Percentiles rank a stretch among this genome's conserved stretches.
Evolutionary conservation across 2,329 filamentous ascomycete species (phyloP).

Genomic region (Nigrospora osmanthi): DNA sequence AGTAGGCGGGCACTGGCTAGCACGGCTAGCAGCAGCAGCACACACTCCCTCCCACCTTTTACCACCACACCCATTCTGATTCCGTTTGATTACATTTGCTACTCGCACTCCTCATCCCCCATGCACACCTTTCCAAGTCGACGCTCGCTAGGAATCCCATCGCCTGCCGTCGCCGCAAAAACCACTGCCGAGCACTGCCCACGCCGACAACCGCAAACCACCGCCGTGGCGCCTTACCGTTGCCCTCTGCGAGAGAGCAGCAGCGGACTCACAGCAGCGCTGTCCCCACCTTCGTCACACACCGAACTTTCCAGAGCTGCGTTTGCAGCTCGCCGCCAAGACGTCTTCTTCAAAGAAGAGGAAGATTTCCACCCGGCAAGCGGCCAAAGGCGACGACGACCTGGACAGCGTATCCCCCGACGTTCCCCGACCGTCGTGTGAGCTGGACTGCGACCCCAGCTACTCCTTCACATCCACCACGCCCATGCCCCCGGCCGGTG

Average conservation of each 20-base stretch:
- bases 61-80: too few species aligned
- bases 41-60: too few species aligned
- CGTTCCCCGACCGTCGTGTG: conserved; percentile 43
- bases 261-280: not conserved
- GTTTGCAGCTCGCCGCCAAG: conserved; percentile 59
- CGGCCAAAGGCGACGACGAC: conserved; percentile 32
- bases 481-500: conserved; percentile 28
- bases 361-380: conserved; percentile 49
- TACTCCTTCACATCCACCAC: conserved; percentile 41
- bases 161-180: not conserved
- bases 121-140: too few species aligned
- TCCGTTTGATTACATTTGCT: too few species aligned
- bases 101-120: too few species aligned
- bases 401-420: conserved; percentile 28
- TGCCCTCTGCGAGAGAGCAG: not conserved
- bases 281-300: conserved; percentile 7
- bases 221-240: conserved; percentile 3
- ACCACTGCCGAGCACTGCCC: not conserved
- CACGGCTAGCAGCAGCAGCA: too few species aligned
- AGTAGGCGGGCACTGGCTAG: too few species aligned
- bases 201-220: conserved; percentile 2
- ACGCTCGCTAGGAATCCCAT: too few species aligned
- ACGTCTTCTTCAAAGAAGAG: conserved; percentile 70
- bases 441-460: conserved; percentile 37
- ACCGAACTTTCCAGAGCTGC: conserved; percentile 42